phyloP scores from a whole-genome alignment of 345 rosid species.

The Gossypium herbaceum region DNA sequence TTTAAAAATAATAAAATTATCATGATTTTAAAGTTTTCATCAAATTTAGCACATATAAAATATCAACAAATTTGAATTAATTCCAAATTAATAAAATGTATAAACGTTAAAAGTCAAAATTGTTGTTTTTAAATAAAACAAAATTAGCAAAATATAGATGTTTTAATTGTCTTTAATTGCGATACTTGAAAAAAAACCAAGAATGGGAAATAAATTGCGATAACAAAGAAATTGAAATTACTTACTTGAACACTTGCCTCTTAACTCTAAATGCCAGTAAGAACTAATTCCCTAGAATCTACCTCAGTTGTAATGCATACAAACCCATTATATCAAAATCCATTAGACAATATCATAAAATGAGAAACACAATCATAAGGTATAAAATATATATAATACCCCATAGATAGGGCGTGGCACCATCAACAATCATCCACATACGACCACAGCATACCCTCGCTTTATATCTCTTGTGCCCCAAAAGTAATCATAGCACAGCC shows the following conservation, averaged over 20 bases:
- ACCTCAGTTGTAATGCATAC: not conserved
- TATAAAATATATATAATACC: not conserved
- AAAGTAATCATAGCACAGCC: slow-evolving; percentile 31
- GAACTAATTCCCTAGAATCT: not conserved
- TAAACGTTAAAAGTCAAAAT: no score
- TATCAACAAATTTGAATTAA: no score
- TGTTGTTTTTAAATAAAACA: no score
- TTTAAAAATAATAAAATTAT: no score
- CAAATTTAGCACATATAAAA: no score
- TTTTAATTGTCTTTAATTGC: no score
- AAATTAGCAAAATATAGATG: no score
- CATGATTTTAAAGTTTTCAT: no score
- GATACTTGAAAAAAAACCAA: not conserved
- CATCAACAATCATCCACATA: not conserved
- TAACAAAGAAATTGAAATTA: not conserved
- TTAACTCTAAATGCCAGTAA: not conserved
- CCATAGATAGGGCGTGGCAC: not conserved
- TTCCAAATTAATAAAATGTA: no score
- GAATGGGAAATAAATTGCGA: not conserved
- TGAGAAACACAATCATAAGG: not conserved
- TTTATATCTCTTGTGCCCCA: slow-evolving; percentile 52
- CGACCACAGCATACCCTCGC: not conserved
- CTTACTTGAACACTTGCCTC: not conserved
- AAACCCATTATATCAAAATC: slow-evolving; percentile 6
- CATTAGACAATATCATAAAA: not conserved